Conservation (phyloP, 2,329 filamentous ascomycete species). For the Decorospora gaudefroyi region DNA sequence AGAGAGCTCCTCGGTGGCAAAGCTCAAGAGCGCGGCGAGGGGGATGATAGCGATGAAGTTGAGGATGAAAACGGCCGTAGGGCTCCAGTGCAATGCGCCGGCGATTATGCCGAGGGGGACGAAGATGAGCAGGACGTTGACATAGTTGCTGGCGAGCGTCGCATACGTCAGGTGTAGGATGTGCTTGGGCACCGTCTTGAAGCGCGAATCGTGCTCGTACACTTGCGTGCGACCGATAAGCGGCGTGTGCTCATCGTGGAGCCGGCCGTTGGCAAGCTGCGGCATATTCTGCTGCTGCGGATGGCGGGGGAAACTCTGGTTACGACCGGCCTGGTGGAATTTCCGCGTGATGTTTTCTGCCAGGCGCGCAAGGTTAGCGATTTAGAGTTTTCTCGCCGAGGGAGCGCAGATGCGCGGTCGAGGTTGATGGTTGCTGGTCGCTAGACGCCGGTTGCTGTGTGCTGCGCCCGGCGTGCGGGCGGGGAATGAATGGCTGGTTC, state of each 20-base stretch:
- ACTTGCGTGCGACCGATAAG: constrained; percentile 31
- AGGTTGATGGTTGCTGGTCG: constrained; percentile 1
- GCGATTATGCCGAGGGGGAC: constrained; percentile 74
- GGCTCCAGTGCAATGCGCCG: constrained; percentile 64
- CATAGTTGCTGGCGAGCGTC: constrained; percentile 58
- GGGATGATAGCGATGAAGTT: constrained; percentile 84
- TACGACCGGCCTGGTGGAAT: constrained; percentile 40
- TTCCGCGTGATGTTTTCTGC: constrained; percentile 42
- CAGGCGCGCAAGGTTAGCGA: constrained; percentile 18
- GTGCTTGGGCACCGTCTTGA: constrained; percentile 38
- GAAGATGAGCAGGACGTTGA: constrained; percentile 73
- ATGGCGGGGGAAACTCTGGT: constrained; percentile 17
- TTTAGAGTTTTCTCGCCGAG: constrained; percentile 1
- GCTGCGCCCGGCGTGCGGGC: constrained; percentile 6
- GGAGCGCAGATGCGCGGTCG: constrained; percentile 1
- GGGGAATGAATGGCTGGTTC: constrained; percentile 4
- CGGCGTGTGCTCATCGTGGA: constrained; percentile 37
- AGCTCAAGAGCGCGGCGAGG: constrained; percentile 72
- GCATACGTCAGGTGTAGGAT: constrained; percentile 48
- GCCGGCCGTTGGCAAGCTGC: constrained; percentile 33
- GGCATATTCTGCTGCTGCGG: constrained; percentile 27
- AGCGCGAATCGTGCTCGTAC: constrained; percentile 30
- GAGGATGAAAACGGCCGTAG: constrained; percentile 71
- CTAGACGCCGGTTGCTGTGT: constrained; percentile 4
- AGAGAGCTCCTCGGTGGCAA: constrained; percentile 78